phyloP scores from a whole-genome alignment of 176 grass and related monocot genomes.

The Musa beccarii region DNA sequence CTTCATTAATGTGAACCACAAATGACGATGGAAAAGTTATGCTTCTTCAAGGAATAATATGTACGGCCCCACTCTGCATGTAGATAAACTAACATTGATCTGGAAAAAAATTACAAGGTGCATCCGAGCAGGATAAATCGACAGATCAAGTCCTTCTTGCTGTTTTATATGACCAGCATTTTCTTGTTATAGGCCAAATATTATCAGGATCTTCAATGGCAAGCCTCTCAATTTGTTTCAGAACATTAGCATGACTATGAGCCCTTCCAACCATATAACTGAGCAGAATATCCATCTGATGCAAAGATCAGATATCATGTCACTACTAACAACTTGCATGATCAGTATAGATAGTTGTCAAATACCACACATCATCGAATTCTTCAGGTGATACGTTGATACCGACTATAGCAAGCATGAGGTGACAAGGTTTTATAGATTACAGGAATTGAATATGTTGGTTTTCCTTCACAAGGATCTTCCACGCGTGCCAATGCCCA shows the following conservation, averaged over 20 bases:
- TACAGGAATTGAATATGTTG: no score
- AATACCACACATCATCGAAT: neutral
- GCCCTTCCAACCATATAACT: no score
- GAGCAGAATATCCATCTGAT: no score
- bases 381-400: neutral
- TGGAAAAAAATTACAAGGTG: neutral
- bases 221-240: no score
- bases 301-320: no score
- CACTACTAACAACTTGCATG: no score
- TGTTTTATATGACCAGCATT: neutral
- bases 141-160: no score
- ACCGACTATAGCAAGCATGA: neutral
- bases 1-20: neutral
- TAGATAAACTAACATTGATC: neutral
- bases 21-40: neutral
- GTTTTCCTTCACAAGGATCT: no score
- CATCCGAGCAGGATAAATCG: neutral
- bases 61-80: neutral
- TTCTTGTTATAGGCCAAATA: neutral
- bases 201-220: no score
- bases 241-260: no score
- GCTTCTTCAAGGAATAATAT: neutral
- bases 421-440: no score
- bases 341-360: no score
- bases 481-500: neutral